phyloP scores from a whole-genome alignment of 1,284 basidiomycete genomes.

The Mycosarcoma maydis region DNA sequence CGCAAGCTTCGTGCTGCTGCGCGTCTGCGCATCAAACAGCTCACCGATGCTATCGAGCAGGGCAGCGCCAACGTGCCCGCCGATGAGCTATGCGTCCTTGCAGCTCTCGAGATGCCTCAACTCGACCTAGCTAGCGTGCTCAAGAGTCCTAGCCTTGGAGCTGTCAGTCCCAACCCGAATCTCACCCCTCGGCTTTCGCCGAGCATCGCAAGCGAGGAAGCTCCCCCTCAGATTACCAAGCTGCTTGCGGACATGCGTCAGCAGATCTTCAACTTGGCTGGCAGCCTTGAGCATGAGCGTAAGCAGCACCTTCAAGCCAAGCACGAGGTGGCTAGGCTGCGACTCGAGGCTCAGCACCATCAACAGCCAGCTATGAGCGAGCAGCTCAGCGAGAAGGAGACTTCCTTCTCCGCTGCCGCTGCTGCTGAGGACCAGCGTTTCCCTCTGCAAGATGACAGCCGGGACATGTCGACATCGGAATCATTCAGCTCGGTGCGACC shows the following conservation, averaged over 20 bases:
- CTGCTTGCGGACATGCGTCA: conserved; percentile 65
- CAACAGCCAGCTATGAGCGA: neutral
- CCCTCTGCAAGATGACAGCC: conserved; percentile 23
- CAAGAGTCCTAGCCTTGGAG: conserved; percentile 48
- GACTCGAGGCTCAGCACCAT: conserved; percentile 16
- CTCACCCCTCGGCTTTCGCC: conserved; percentile 40
- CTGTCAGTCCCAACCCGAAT: conserved; percentile 26
- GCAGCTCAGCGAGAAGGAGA: conserved; percentile 1
- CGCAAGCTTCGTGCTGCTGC: conserved; percentile 43
- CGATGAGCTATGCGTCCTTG: conserved; percentile 37
- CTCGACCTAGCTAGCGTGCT: conserved; percentile 37
- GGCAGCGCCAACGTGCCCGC: conserved; percentile 20
- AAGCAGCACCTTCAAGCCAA: conserved; percentile 55
- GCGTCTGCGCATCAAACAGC: conserved; percentile 47
- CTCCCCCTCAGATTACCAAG: conserved; percentile 56
- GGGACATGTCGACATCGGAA: conserved; percentile 7
- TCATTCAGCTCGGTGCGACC: conserved; percentile 20
- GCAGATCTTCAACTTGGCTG: conserved; percentile 65
- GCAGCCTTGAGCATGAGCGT: conserved; percentile 62
- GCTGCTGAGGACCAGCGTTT: conserved; percentile 18
- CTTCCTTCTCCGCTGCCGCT: neutral
- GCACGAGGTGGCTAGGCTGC: conserved; percentile 42
- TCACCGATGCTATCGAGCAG: conserved; percentile 43
- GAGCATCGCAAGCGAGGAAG: conserved; percentile 27
- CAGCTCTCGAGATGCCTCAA: conserved; percentile 36